phyloP scores from a whole-genome alignment of 108 stramenopile genomes.

The Fragilaria radians region DNA sequence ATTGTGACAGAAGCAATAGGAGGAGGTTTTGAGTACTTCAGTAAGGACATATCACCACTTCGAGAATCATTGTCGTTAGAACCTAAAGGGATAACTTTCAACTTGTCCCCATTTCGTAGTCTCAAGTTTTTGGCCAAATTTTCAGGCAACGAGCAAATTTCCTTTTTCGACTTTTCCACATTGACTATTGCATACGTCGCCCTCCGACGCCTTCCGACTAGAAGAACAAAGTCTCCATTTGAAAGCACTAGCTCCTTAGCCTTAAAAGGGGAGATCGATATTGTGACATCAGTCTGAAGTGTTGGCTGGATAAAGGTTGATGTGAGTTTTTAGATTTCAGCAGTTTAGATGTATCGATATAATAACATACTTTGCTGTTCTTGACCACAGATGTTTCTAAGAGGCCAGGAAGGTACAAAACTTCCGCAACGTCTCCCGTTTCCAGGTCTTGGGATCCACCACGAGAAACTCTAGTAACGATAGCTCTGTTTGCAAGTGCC shows the following conservation, averaged over 20 bases:
- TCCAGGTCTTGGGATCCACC: constrained; percentile 14
- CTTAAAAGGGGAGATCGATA: constrained; percentile 55
- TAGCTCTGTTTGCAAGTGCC: not conserved
- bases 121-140: constrained; percentile 72
- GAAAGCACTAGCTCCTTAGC: constrained; percentile 73
- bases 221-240: constrained; percentile 53
- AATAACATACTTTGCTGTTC: constrained; percentile 39
- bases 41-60: constrained; percentile 68
- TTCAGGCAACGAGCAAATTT: constrained; percentile 28
- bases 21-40: constrained; percentile 25
- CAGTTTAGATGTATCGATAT: not conserved
- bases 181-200: constrained; percentile 61
- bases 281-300: constrained; percentile 35
- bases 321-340: not conserved
- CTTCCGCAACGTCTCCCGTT: constrained; percentile 20
- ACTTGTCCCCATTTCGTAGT: constrained; percentile 64
- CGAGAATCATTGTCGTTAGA: constrained; percentile 13
- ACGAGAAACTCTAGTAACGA: not conserved
- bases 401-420: constrained; percentile 74
- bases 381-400: constrained; percentile 51
- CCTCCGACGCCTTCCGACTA: constrained; percentile 71
- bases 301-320: constrained; percentile 7
- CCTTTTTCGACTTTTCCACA: constrained; percentile 36
- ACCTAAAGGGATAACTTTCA: constrained; percentile 56
- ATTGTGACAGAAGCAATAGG: constrained; percentile 54